These are phyloP conservation scores for Argentina anserina DNA, from an alignment of 306 rosid genomes.

Conservation along the genomic window DNA sequence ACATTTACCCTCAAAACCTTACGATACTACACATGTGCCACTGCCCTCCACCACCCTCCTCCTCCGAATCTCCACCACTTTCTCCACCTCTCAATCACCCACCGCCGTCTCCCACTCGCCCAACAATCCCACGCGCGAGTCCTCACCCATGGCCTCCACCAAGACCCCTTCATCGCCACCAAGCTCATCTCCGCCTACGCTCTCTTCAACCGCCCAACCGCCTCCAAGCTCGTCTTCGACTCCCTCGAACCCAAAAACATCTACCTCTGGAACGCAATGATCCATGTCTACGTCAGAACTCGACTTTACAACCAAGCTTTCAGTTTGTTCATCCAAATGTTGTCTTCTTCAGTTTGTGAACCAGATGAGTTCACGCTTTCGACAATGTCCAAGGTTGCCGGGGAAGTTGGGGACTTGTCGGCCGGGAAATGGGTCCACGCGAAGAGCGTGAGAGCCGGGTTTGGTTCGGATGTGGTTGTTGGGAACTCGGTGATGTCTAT, in stretches of 20 bases:
- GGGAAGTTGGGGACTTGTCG: slow-evolving; percentile 44
- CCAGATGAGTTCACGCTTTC: slow-evolving; percentile 76
- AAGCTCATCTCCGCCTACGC: slow-evolving; percentile 73
- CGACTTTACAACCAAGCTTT: slow-evolving; percentile 34
- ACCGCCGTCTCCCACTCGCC: slow-evolving; percentile 35
- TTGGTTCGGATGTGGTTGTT: slow-evolving; percentile 50
- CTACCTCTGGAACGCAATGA: slow-evolving; percentile 63
- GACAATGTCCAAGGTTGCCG: slow-evolving; percentile 53
- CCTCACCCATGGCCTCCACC: slow-evolving; percentile 51
- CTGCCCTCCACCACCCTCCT: slow-evolving; percentile 20
- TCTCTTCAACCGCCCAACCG: slow-evolving; percentile 22
- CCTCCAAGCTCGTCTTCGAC: slow-evolving; percentile 47
- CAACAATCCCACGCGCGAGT: slow-evolving; percentile 63
- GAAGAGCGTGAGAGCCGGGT: slow-evolving; percentile 51
- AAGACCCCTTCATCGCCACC: slow-evolving; percentile 55
- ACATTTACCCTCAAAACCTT: slow-evolving; percentile 30
- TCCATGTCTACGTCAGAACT: slow-evolving; percentile 51
- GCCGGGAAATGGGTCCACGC: slow-evolving; percentile 61
- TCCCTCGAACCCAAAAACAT: slow-evolving; percentile 35
- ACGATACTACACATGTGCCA: slow-evolving; percentile 44
- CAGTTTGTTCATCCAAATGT: slow-evolving; percentile 48
- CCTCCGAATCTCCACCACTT: slow-evolving; percentile 29
- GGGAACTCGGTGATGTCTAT: slow-evolving; percentile 62
- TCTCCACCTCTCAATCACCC: slow-evolving; percentile 47
- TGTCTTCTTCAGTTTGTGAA: slow-evolving; percentile 24